Evolutionary conservation across 208 protist genomes (phyloP), one percentile per base, ranked within the genome.

Genomic region (Trypanosoma brucei): DNA sequence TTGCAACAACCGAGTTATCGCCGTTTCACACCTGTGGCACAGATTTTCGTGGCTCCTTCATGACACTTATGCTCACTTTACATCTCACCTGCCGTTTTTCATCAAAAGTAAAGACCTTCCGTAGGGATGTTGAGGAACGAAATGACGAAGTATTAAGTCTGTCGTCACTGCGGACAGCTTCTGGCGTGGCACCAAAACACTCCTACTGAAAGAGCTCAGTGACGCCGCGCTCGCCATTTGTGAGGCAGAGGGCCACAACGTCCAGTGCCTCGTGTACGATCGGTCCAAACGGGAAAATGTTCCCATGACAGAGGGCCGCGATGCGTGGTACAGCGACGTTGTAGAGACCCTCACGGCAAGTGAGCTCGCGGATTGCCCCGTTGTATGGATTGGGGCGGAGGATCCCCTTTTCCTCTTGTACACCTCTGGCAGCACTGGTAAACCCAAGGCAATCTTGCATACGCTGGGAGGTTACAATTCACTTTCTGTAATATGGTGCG

Each of bases 341-440:
- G 51, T 67, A 0, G 65, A 65, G 11, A 68, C 62, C 38, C 57
- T 81, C 50, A 81, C 72, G 4, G 66, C 49, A 0, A 50, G 57
- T 35, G 55, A 79, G 72, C 51, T 68, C 42, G 81, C 42, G 55
- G 63, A 73, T 35, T 87, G 92, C 73, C 80, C 78, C 11, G 59
- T 88, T 52, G 96, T 94, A 65, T 95, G 86, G 83, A 77, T 99
- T 61, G 90, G 87, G 14, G 77, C 86, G 2, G 97, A 99, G 79
- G 93, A 99, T 73, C 81, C 89, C 14, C 83, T 99, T 5, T 99
- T 99, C 67, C 72, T 99, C 64, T 84, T 99, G 9, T 99, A 99
- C 83, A 99, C 98, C 9, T 95, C 83, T 64, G 96, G 97, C 60
- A 98, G 91, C 49, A 99, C 98, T 2, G 98, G 98, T 45, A 96